phyloP scores from a whole-genome alignment of 2,329 filamentous ascomycete genomes.

The Metarhizium anisopliae region DNA sequence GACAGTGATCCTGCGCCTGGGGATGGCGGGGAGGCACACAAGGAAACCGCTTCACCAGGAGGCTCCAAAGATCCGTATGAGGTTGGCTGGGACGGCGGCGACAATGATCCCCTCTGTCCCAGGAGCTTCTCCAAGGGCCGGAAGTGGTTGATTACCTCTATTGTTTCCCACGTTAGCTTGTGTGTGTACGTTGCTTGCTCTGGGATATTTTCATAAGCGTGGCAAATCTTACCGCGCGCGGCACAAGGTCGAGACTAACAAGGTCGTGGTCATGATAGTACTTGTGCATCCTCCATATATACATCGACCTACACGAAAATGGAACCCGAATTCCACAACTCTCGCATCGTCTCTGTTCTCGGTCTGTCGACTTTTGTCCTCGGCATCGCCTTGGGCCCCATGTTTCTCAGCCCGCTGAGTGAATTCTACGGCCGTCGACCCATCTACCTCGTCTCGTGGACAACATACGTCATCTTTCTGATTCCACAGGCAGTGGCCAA shows the following conservation, averaged over 20 bases:
- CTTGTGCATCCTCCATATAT: conserved; percentile 81
- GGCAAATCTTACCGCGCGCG: no score
- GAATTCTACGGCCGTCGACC: conserved; percentile 77
- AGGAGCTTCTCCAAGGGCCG: conserved; percentile 54
- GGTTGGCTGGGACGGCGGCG: conserved; percentile 65
- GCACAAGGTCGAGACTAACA: neutral
- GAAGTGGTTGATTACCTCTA: conserved; percentile 72
- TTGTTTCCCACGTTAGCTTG: conserved; percentile 65
- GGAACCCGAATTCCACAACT: conserved; percentile 62
- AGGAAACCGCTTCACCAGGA: neutral
- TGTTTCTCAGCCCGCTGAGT: conserved; percentile 54
- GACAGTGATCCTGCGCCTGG: neutral
- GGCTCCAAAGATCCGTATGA: conserved; percentile 45
- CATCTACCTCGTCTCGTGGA: conserved; percentile 69
- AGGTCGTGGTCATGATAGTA: conserved; percentile 37
- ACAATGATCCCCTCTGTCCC: conserved; percentile 66
- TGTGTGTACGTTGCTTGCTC: conserved; percentile 56
- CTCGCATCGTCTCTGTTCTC: conserved; percentile 64
- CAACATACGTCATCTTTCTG: conserved; percentile 68
- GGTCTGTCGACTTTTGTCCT: conserved; percentile 78
- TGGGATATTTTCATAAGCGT: no score
- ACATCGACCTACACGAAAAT: conserved; percentile 74
- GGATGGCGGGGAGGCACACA: conserved; percentile 8
- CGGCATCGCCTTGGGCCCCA: conserved; percentile 57
- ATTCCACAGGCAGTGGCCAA: conserved; percentile 73